Evolutionary conservation across 140 eudicot species (phyloP), one percentile per base, ranked within the genome.

Genomic region (Cichorium intybus): DNA sequence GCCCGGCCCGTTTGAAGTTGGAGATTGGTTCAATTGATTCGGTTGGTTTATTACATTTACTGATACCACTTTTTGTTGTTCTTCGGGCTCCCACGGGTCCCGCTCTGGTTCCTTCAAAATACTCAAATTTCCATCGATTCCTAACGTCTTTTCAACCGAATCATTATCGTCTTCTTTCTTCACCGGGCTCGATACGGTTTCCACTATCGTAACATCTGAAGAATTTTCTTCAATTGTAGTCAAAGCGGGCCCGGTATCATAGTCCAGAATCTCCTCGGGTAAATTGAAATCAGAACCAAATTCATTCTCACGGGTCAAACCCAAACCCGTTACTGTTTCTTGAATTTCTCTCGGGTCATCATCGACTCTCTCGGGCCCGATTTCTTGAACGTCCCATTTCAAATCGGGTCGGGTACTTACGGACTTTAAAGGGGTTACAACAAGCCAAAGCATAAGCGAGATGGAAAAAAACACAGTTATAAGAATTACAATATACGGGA

Each of bases 351-450:
- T 54, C 14, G 60, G 54, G n/a, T n/a, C n/a, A 14, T 71, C 74
- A 29, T 78, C 87, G 4, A 43, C 60, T n/a, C 14, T 75, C 39
- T 45, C 55, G 10, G 48, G 39, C 24, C 37, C 60, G 4, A 7
- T 20, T 23, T 70, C 54, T 24, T 75, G 71, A 62, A 48, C 17
- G 4, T 69, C 76, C 77, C 77, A 56, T 34, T 50, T 65, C 37
- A 72, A 33, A 62, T 80, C 81, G 27, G 72, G 49, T 48, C 74
- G 57, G 10, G 66, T 65, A 66, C 75, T 82, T 56, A 73, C 85
- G 4, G 95, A 81, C 68, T 79, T 89, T 53, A 94, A 77, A 27
- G 97, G 99, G 26, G 86, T 89, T 7, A 75, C 91, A 62, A 83
- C 89, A 27, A 94, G 74, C 88, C 84, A 82, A 69, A 88, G 87